phyloP scores from a whole-genome alignment of 305 asterid genomes.

The Plantago lanceolata region DNA sequence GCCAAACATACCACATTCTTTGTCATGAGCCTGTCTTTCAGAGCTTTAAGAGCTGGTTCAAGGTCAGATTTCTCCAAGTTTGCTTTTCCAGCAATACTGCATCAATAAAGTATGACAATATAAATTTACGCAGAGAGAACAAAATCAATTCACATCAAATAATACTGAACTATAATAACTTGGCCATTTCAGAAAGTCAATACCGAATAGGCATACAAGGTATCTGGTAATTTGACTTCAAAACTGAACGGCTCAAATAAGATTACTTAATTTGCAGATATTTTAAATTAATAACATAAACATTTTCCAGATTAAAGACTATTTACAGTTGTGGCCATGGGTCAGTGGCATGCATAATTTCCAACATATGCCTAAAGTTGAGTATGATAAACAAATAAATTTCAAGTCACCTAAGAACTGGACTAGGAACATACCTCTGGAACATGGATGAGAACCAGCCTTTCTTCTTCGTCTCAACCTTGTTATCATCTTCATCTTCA shows the following conservation, averaged over 20 bases:
- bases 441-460: constrained; percentile 96
- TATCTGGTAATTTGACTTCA: too few species aligned
- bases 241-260: not conserved
- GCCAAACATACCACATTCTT: constrained; percentile 80
- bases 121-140: too few species aligned
- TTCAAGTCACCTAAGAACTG: constrained; percentile 2
- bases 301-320: constrained; percentile 5
- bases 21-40: constrained; percentile 94
- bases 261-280: too few species aligned
- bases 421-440: constrained; percentile 50
- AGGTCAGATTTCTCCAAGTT: constrained; percentile 84
- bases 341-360: too few species aligned
- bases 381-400: constrained; percentile 2
- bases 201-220: too few species aligned
- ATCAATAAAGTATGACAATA: too few species aligned
- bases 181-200: not conserved
- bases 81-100: constrained; percentile 83
- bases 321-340: not conserved
- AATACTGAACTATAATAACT: too few species aligned
- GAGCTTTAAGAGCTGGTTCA: constrained; percentile 92
- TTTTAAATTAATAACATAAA: not conserved
- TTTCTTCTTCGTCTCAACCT: constrained; percentile 55
- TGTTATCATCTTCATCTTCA: constrained; percentile 50
- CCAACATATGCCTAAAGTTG: not conserved
- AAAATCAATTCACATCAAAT: too few species aligned